Percentiles rank a stretch among this genome's conserved stretches.
phyloP scores from a whole-genome alignment of 352 stramenopile species.

The Phytopythium chamaehyphon region DNA sequence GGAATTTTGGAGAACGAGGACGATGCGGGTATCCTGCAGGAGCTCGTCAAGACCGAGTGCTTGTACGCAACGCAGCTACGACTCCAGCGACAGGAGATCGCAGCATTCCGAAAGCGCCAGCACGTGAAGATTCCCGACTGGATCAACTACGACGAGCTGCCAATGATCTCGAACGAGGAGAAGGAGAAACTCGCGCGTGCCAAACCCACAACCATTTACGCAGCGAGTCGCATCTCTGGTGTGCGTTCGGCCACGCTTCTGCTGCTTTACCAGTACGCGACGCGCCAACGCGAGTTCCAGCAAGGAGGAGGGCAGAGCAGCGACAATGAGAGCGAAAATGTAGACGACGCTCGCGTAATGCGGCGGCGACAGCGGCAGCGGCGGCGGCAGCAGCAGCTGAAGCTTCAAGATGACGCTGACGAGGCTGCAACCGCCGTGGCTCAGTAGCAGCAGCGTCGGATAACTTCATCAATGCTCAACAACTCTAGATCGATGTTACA shows the following conservation, averaged over 20 bases:
- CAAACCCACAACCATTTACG: constrained; percentile 91
- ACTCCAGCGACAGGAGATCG: constrained; percentile 95
- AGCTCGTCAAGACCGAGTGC: constrained; percentile 80
- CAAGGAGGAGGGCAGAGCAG: constrained; percentile 12
- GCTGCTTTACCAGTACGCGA: constrained; percentile 70
- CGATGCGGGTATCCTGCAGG: constrained; percentile 21
- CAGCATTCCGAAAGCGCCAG: constrained; percentile 92
- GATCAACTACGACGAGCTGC: constrained; percentile 91
- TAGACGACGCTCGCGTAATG: not conserved
- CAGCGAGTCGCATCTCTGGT: constrained; percentile 93
- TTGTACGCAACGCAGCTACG: constrained; percentile 94
- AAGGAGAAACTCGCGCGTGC: constrained; percentile 89
- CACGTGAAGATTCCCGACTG: constrained; percentile 91
- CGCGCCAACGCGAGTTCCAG: constrained; percentile 23
- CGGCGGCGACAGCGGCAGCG: constrained; percentile 1
- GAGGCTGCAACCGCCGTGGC: not conserved
- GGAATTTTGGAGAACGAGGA: constrained; percentile 20
- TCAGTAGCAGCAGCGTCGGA: not conserved
- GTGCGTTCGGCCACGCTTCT: constrained; percentile 73
- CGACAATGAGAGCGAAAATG: not conserved
- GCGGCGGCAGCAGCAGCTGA: constrained; percentile 1
- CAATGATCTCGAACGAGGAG: constrained; percentile 96
- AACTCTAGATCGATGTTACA: too few relatives aligned
- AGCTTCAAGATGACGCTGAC: not conserved
- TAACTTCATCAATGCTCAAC: not conserved